Base-by-base conservation (phyloP, 1,284 basidiomycete genomes). In the Ceratobasidium sp. region DNA sequence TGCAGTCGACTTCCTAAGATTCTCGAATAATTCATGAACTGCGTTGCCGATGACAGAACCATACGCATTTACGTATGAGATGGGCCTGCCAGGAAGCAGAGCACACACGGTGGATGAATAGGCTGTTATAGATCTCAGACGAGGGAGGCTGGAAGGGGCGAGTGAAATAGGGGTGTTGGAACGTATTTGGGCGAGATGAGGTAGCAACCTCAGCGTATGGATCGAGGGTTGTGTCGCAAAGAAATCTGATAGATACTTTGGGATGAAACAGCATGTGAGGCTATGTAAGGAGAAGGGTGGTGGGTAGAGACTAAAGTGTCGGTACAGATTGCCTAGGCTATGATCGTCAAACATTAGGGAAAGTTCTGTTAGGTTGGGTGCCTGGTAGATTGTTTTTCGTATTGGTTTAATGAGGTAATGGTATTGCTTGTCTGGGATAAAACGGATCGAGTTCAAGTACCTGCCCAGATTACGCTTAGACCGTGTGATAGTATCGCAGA, bases 251-350 rank as follows among this genome's bases (percentile, higher is more conserved):
- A n/a, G 41, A 17, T 24, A 44, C 19, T 63, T 8, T 2, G 22
- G 33, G 60, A 31, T 72, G 6, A 27, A 48, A 47, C 60, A 72
- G 47, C 69, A 60, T 7, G 56, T 31, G 15, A 72, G 24, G 29
- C 17, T 27, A 27, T 4, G 19, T n/a, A 72, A 47, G 27, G 69
- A 60, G 45, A 72, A 72, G 45, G 24, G 27, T 9, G 56, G 44
- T 29, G 47, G 56, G 31, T 59, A 11, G 5, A 63, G 7, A 24
- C 29, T 41, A 2, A 63, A 44, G 14, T 29, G 3, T 7, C 36
- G 29, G 31, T 60, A 72, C 24, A 60, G n/a, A 27, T 36, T 48
- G 19, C 51, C 17, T n/a, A 31, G 59, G 57, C 47, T 60, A 14
- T 56, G 69, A 4, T 31, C 36, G 24, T 60, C 56, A n/a, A 72